Percentiles rank a stretch among this genome's conserved stretches.
Evolutionary conservation across 352 stramenopile genomes (phyloP).

Genomic region (Phytophthora cajani): DNA sequence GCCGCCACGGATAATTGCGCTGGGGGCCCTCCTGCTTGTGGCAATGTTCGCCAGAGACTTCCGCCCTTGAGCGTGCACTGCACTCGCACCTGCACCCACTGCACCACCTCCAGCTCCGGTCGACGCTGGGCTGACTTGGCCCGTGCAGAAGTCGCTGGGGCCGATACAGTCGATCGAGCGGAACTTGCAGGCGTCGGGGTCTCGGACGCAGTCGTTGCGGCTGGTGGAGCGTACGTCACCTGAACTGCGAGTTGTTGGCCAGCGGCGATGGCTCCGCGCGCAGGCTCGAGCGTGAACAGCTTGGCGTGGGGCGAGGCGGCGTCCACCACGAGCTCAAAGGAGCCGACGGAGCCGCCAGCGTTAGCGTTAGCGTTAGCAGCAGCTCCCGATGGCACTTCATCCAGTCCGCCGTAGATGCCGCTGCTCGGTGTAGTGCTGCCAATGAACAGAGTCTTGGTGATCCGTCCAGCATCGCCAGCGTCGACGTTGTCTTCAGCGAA

Average conservation of each 20-base stretch:
- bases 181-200: slow-evolving; percentile 4
- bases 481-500: slow-evolving; percentile 32
- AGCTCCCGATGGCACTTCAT: slow-evolving; percentile 13
- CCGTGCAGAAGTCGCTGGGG: background rate
- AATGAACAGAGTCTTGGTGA: slow-evolving; percentile 47
- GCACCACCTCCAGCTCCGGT: slow-evolving; percentile 38
- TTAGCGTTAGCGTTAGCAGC: background rate
- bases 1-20: background rate
- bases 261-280: slow-evolving; percentile 63
- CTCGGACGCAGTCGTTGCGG: slow-evolving; percentile 3
- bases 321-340: slow-evolving; percentile 74
- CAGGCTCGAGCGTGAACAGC: slow-evolving; percentile 72
- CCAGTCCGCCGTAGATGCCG: slow-evolving; percentile 27
- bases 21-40: slow-evolving; percentile 4
- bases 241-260: slow-evolving; percentile 64
- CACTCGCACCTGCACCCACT: slow-evolving; percentile 53
- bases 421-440: slow-evolving; percentile 49
- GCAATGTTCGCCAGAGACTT: slow-evolving; percentile 41
- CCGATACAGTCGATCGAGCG: slow-evolving; percentile 1
- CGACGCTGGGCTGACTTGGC: slow-evolving; percentile 11
- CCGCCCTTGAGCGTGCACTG: slow-evolving; percentile 52
- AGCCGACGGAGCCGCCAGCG: slow-evolving; percentile 26
- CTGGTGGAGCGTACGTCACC: slow-evolving; percentile 57
- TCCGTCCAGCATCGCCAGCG: slow-evolving; percentile 20
- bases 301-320: slow-evolving; percentile 57